These are phyloP conservation scores for Phialocephala subalpina DNA, from an alignment of 2,329 filamentous ascomycete species.

Conservation along the genomic window DNA sequence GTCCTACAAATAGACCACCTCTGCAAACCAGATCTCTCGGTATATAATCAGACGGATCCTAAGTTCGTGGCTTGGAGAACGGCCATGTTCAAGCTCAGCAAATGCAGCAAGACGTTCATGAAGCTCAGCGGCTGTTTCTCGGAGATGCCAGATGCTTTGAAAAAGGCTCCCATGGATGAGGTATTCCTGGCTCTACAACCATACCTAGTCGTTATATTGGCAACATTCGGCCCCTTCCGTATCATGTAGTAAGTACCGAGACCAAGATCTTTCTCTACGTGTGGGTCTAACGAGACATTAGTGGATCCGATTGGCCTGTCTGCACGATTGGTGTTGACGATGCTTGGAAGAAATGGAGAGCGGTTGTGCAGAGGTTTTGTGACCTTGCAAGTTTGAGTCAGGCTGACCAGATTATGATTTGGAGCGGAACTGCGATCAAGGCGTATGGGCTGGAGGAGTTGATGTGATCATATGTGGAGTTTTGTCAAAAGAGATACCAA, in stretches of 20 bases:
- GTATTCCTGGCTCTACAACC: constrained; percentile 71
- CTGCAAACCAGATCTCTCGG: constrained; percentile 82
- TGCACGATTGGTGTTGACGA: constrained; percentile 70
- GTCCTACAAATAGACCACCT: constrained; percentile 72
- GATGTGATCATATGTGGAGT: constrained; percentile 32
- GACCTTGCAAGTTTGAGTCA: constrained; percentile 66
- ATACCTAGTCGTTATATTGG: constrained; percentile 77
- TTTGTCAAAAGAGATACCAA: constrained; percentile 9
- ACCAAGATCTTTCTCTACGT: too few relatives aligned
- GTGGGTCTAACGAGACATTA: too few relatives aligned
- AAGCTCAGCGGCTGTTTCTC: constrained; percentile 90
- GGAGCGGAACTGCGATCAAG: constrained; percentile 74
- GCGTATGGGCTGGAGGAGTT: constrained; percentile 66
- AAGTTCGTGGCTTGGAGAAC: constrained; percentile 73
- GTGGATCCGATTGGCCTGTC: constrained; percentile 90
- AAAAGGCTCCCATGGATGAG: constrained; percentile 56
- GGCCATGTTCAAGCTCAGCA: constrained; percentile 72
- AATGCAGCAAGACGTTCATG: constrained; percentile 76
- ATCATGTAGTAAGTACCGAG: constrained; percentile 79
- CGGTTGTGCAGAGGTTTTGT: constrained; percentile 73
- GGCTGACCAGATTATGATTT: constrained; percentile 72
- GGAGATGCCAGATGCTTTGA: constrained; percentile 70
- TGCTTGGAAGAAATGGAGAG: constrained; percentile 80
- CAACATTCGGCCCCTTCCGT: constrained; percentile 73
- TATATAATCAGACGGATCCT: constrained; percentile 59